These are phyloP conservation scores for Balakata baccata DNA, from an alignment of 345 rosid species.

Conservation along the genomic window DNA sequence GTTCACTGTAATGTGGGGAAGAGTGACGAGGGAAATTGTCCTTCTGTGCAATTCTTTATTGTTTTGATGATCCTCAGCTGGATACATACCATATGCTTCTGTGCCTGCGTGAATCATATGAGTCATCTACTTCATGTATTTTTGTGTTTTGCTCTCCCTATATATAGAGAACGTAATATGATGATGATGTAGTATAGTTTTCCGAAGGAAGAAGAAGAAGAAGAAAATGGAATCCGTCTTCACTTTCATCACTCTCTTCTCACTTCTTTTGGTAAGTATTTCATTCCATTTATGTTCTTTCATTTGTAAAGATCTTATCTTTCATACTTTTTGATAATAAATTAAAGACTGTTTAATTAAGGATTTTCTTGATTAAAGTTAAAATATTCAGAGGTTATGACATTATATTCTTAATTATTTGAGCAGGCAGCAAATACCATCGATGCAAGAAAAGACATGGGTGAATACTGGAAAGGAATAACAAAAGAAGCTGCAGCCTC, in stretches of 20 bases:
- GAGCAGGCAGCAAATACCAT: slow-evolving; percentile 10
- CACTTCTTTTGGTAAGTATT: neutral
- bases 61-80: too few species aligned
- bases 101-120: too few species aligned
- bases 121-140: too few species aligned
- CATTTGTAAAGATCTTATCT: too few species aligned
- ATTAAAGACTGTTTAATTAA: too few species aligned
- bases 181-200: neutral
- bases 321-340: too few species aligned
- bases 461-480: slow-evolving; percentile 29
- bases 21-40: too few species aligned
- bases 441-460: slow-evolving; percentile 29
- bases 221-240: neutral
- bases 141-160: neutral
- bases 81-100: too few species aligned
- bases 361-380: too few species aligned
- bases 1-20: too few species aligned
- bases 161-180: too few species aligned
- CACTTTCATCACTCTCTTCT: neutral
- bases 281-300: neutral
- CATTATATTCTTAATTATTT: neutral
- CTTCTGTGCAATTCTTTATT: too few species aligned
- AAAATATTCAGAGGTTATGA: neutral
- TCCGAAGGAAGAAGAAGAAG: neutral
- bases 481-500: slow-evolving; percentile 20